Base-by-base conservation (phyloP, 2,329 filamentous ascomycete genomes). In the Colletotrichum liaoningense region DNA sequence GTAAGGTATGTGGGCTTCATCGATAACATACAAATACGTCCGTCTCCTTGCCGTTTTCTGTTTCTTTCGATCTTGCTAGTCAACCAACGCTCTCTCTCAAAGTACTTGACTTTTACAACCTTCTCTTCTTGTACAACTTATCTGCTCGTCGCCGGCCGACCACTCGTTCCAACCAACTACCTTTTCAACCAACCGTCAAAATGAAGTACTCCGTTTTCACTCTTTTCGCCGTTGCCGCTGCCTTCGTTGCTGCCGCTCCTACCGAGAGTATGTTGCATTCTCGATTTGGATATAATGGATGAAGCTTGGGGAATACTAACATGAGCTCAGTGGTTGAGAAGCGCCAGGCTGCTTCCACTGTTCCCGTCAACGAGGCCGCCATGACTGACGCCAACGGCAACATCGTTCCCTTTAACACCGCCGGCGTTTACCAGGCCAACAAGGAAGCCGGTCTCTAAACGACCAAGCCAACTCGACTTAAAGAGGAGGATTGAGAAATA, bases 161-260 rank as follows among this genome's bases (percentile, higher is more conserved):
- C 87, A 78, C 81, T 80, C 75, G 62, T 80, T 81, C 78, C 69
- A 72, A 77, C 79, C 77, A 77, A 69, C 62, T 54, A 49, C 46
- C 52, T 33, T 64, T 42, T 16, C 35, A 65, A 75, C 77, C 69
- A 76, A 76, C 78, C 77, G 79, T 82, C 85, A 89, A 84, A 73
- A 90, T 90, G 88, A 86, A 89, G 84, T 86, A 86, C 85, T 84
- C 85, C 72, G 74, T 85, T 75, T 75, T 86, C 77, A 82, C 84
- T 77, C 70, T 89, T 74, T 80, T 88, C 77, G 81, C 87, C 74
- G 80, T 90, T 74, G 82, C 84, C 80, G 81, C 85, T 69, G 81
- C 85, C 77, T 86, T 83, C 77, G 79, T 86, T 77, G 88, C 86
- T 69, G 81, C 77, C 63, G 79, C 82, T 64, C 58, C 72, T 11